A percentile compares a stretch with the other conserved stretches of the same genome.
Evolutionary conservation across 2,329 filamentous ascomycete species (phyloP).

Genomic region (Stachybotrys chartarum): DNA sequence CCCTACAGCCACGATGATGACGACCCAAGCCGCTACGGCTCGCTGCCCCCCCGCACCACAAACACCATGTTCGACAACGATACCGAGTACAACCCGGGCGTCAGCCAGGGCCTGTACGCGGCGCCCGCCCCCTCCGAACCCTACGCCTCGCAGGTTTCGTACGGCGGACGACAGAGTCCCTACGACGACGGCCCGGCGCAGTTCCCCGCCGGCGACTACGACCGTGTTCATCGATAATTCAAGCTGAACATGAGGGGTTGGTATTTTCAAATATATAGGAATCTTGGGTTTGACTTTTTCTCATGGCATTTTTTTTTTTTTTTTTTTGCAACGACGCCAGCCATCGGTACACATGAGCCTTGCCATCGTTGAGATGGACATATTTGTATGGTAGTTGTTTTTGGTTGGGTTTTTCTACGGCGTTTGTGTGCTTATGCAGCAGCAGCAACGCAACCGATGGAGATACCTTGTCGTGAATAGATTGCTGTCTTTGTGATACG

Average conservation of each 20-base stretch:
- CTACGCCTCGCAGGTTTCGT: constrained; percentile 19
- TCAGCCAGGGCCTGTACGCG: constrained; percentile 12
- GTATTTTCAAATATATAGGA: too few relatives aligned
- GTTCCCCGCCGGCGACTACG: constrained; percentile 53
- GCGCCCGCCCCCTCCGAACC: constrained; percentile 14
- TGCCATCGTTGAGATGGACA: not conserved
- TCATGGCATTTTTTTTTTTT: not conserved
- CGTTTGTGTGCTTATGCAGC: not conserved
- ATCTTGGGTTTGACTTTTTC: not conserved
- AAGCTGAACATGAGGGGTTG: not conserved
- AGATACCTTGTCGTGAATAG: not conserved
- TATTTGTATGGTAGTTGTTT: not conserved
- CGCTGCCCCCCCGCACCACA: constrained; percentile 25
- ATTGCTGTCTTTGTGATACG: not conserved
- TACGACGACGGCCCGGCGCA: constrained; percentile 42
- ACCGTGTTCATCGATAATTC: constrained; percentile 34
- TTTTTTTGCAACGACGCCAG: not conserved
- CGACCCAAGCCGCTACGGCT: constrained; percentile 31
- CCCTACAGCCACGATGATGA: constrained; percentile 32
- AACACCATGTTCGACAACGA: constrained; percentile 43
- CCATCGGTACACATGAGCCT: not conserved
- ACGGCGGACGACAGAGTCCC: constrained; percentile 24
- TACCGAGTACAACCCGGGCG: constrained; percentile 37
- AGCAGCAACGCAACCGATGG: not conserved
- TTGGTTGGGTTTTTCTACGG: not conserved